Percentiles rank a stretch among this genome's conserved stretches.
phyloP scores from a whole-genome alignment of 83 land plant genomes.

The Picea abies region DNA sequence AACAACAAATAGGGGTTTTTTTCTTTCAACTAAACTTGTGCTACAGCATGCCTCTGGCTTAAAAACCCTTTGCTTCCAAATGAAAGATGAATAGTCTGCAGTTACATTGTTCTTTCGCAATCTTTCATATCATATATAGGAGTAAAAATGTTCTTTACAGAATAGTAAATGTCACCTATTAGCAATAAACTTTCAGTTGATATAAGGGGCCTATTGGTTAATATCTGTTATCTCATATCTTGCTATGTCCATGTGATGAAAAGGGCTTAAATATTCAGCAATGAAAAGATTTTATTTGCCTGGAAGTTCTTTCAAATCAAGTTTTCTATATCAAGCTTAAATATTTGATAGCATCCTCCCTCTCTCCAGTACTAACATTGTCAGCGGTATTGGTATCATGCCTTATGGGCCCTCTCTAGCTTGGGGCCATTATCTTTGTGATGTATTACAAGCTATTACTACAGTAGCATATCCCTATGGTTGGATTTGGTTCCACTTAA shows the following conservation, averaged over 20 bases:
- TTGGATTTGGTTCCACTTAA: too few species aligned
- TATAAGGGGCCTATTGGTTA: background rate
- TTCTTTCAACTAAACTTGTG: background rate
- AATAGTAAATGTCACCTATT: background rate
- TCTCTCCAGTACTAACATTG: too few species aligned
- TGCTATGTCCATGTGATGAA: background rate
- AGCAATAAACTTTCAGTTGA: background rate
- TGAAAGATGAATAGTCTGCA: too few species aligned
- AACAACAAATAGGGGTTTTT: background rate
- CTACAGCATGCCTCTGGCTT: background rate
- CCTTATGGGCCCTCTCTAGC: too few species aligned
- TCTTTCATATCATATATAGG: too few species aligned
- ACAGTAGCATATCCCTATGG: too few species aligned
- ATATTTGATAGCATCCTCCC: too few species aligned
- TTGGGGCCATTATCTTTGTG: too few species aligned
- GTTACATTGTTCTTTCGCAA: background rate
- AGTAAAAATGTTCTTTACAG: background rate
- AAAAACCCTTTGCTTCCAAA: background rate
- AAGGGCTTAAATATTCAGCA: conserved; percentile 6
- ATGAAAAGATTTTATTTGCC: background rate
- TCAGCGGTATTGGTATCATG: too few species aligned
- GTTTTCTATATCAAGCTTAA: background rate
- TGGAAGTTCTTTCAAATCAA: background rate
- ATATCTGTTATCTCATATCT: background rate
- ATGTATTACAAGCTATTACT: too few species aligned